Evolutionary conservation across 306 rosid species (phyloP).

Genomic region (Prosopis cineraria): DNA sequence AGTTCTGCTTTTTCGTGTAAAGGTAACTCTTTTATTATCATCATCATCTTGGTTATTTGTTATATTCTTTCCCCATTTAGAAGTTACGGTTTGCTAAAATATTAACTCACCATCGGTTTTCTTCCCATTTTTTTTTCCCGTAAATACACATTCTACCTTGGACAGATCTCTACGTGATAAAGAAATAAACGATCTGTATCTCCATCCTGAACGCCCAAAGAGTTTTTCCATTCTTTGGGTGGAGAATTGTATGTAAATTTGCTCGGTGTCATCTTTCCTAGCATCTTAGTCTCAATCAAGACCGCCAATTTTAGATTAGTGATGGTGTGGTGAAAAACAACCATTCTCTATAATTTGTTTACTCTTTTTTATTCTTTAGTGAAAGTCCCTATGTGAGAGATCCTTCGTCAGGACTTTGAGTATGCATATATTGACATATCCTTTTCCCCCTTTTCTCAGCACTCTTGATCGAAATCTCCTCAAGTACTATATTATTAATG

Average conservation of each 20-base stretch:
- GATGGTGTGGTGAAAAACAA: background rate
- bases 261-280: background rate
- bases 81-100: background rate
- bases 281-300: background rate
- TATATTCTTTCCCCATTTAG: constrained; percentile 30
- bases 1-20: constrained; percentile 6
- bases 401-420: background rate
- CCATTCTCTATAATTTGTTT: background rate
- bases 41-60: background rate
- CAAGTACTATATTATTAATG: background rate
- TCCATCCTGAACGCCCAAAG: background rate
- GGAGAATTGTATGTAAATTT: constrained; percentile 14
- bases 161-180: constrained; percentile 33
- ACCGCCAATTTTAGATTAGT: background rate
- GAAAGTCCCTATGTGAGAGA: background rate
- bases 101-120: background rate
- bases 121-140: background rate
- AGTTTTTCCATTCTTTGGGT: background rate
- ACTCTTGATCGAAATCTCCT: background rate
- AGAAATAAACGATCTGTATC: background rate
- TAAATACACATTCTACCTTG: background rate
- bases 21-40: constrained; percentile 33
- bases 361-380: background rate
- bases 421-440: background rate
- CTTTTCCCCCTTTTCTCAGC: background rate